Conservation (phyloP, 129 eudicot species). For the Flaveria linearis region DNA sequence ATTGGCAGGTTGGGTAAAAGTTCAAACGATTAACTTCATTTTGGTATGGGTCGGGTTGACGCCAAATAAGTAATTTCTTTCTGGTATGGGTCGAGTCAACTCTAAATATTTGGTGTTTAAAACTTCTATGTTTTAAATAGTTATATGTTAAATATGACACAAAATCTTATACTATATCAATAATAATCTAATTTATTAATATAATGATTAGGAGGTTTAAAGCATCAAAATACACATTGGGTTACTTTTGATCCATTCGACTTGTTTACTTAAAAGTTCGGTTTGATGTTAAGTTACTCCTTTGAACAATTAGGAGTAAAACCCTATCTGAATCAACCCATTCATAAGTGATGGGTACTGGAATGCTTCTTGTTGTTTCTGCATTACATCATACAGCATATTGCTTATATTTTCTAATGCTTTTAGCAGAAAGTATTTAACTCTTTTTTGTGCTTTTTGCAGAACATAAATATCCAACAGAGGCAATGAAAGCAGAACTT, state of each 20-base stretch:
- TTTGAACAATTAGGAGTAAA: background rate
- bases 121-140: background rate
- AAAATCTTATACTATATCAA: background rate
- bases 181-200: background rate
- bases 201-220: background rate
- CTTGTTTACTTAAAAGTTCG: background rate
- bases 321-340: background rate
- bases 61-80: background rate
- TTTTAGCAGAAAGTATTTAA: background rate
- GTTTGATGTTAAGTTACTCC: background rate
- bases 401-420: background rate
- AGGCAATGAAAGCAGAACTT: slow-evolving; percentile 59
- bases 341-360: background rate
- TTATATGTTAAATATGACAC: background rate
- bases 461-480: slow-evolving; percentile 92
- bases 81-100: background rate
- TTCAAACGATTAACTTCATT: background rate
- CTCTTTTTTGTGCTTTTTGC: slow-evolving; percentile 14
- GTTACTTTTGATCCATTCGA: background rate
- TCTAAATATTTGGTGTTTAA: background rate
- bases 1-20: background rate
- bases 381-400: background rate
- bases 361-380: background rate
- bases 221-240: background rate
- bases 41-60: background rate